Percentiles rank a stretch among this genome's conserved stretches.
Conservation (phyloP, 1,284 basidiomycete species). For the Vanrija sp. region DNA sequence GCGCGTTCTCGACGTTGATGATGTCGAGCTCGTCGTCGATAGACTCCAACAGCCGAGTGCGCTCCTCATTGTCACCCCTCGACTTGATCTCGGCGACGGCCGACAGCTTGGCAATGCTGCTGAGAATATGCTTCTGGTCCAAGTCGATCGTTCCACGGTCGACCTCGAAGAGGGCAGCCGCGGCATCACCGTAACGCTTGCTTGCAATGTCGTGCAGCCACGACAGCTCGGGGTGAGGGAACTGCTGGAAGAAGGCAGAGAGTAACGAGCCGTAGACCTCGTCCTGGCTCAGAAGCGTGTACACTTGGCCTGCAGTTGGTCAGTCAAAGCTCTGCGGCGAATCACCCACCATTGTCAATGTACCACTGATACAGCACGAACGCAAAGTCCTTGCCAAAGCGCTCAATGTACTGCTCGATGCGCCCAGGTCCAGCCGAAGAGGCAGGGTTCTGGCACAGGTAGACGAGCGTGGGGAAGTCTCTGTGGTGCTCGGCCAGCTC, state of each 20-base stretch:
- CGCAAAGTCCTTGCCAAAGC: conserved; percentile 78
- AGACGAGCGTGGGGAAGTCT: conserved; percentile 76
- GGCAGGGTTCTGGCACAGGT: conserved; percentile 62
- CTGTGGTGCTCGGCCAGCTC: conserved; percentile 75
- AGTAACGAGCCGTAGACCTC: conserved; percentile 61
- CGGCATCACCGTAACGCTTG: conserved; percentile 63
- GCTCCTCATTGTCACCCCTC: conserved; percentile 25
- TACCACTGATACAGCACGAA: conserved; percentile 76
- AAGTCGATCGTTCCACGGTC: conserved; percentile 59
- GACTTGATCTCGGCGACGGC: conserved; percentile 67
- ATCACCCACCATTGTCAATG: conserved; percentile 50
- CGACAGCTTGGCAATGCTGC: conserved; percentile 85
- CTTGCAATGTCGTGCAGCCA: conserved; percentile 89
- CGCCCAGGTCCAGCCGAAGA: conserved; percentile 32
- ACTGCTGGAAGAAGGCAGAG: conserved; percentile 67
- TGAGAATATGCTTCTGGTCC: conserved; percentile 73
- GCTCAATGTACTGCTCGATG: conserved; percentile 66
- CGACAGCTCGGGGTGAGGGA: conserved; percentile 64
- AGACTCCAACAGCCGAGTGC: conserved; percentile 1
- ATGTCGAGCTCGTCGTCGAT: conserved; percentile 55
- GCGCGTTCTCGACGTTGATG: conserved; percentile 54
- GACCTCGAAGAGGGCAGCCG: conserved; percentile 61
- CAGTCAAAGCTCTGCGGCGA: not conserved
- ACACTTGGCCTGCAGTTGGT: conserved; percentile 59
- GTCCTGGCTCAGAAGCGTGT: conserved; percentile 70